Conservation (phyloP, 768 basidiomycete genomes). For the Psilocybe azurescens region DNA sequence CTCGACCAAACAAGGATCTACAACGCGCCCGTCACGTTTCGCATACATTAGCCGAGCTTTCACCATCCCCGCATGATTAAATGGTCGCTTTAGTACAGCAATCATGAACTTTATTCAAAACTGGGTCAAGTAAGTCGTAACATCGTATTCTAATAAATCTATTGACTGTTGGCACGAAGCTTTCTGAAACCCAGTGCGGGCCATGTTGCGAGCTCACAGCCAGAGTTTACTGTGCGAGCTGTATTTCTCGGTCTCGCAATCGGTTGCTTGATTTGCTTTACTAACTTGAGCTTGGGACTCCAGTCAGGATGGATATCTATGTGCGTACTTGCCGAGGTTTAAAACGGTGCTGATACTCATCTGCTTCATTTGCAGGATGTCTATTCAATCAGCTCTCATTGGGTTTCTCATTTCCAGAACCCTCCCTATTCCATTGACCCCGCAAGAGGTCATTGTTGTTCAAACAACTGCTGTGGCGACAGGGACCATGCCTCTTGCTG, state of each 20-base stretch:
- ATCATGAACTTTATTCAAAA: constrained; percentile 24
- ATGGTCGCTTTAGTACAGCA: not conserved
- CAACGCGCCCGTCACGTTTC: constrained; percentile 19
- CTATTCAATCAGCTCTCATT: constrained; percentile 91
- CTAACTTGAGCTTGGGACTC: constrained; percentile 87
- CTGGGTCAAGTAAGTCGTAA: constrained; percentile 27
- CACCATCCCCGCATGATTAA: not conserved
- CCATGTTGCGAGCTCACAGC: constrained; percentile 30
- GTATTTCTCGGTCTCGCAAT: constrained; percentile 81
- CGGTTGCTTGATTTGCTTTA: constrained; percentile 89
- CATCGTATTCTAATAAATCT: not conserved
- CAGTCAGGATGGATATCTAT: constrained; percentile 93
- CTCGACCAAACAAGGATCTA: constrained; percentile 25
- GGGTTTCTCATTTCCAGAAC: constrained; percentile 86
- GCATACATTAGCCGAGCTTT: constrained; percentile 1
- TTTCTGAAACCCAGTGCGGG: constrained; percentile 15
- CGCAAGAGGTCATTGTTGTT: constrained; percentile 92
- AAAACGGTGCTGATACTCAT: not conserved
- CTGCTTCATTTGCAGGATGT: constrained; percentile 68
- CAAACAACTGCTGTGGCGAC: constrained; percentile 97
- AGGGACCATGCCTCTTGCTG: constrained; percentile 87
- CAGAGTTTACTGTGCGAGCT: constrained; percentile 57
- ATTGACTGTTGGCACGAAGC: constrained; percentile 10
- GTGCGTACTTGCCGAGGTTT: constrained; percentile 41
- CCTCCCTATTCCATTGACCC: constrained; percentile 75